Evolutionary conservation across 768 basidiomycete species (phyloP), one percentile per base, ranked within the genome.

Genomic region (Saitozyma sp.): DNA sequence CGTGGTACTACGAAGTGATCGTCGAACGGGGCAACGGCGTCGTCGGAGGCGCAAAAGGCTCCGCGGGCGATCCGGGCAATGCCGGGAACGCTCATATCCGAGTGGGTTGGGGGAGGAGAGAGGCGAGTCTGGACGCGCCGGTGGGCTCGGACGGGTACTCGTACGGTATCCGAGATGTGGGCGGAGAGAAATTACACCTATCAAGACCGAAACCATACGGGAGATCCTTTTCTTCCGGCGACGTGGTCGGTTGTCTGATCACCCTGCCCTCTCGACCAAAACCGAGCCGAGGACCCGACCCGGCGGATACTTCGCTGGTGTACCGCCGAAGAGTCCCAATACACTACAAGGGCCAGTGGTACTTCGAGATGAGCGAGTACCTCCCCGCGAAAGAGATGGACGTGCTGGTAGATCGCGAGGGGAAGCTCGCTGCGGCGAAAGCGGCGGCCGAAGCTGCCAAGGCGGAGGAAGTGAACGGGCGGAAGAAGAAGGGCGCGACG

Each of bases 361-460:
- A 94, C 77, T 97, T 97, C 78, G 96, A 99, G 81, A 87, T 87
- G 63, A 82, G 91, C 64, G 95, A 98, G 78, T 97, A 96, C 77
- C 80, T 87, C 9, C 86, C 87, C 62, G 86, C 84, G 38, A 96
- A 94, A 78, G 96, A 99, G 81, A 98, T 98, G 96, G 82, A 85
- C 11, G 83, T 87, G 43, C 85, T 98, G 64, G 86, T 94, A 84
- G 91, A 93, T 66, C 87, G 78, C 59, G 78, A 79, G 55, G 75
- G 73, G 8, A 77, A 77, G 56, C 19, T 59, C 10, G 68, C 64
- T 3, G 55, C 80, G 20, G 77, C 80, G 5, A 71, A 75, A n/a
- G 58, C 57, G 45, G 73, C 61, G n/a, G 67, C 62, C 1, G 72
- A 62, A 50, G 58, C 51, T 10, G 58, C 58, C 14, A 51, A 20